These are phyloP conservation scores for Phytophthora pseudosyringae DNA, from an alignment of 352 stramenopile species.

Conservation along the genomic window DNA sequence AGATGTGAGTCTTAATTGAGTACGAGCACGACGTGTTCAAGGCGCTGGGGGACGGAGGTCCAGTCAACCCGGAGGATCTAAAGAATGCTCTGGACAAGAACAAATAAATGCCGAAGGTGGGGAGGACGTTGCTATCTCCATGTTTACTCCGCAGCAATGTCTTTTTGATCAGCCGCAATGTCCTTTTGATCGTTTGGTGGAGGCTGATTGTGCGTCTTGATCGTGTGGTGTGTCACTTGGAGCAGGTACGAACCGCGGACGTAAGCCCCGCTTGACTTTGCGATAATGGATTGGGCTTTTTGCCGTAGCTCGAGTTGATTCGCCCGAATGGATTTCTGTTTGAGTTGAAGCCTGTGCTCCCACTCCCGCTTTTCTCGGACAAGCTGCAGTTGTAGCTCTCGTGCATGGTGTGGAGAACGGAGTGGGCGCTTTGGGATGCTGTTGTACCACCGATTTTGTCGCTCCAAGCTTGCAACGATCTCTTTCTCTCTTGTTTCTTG, in stretches of 20 bases:
- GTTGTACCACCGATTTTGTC: slow-evolving; percentile 52
- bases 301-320: slow-evolving; percentile 31
- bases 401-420: slow-evolving; percentile 25
- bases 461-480: slow-evolving; percentile 23
- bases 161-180: not conserved
- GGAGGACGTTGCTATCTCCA: not conserved
- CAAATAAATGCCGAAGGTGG: slow-evolving; percentile 6
- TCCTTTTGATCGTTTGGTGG: not conserved
- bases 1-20: slow-evolving; percentile 66
- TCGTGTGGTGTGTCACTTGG: slow-evolving; percentile 17
- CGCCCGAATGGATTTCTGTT: slow-evolving; percentile 14
- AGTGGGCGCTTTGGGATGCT: slow-evolving; percentile 3
- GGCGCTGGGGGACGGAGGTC: slow-evolving; percentile 58
- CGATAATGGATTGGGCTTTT: slow-evolving; percentile 38
- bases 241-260: slow-evolving; percentile 57
- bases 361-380: slow-evolving; percentile 2
- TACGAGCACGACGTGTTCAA: slow-evolving; percentile 69
- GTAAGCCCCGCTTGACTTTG: slow-evolving; percentile 34
- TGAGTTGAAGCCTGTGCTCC: slow-evolving; percentile 2
- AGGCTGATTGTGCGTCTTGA: not conserved
- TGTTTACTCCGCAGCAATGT: not conserved
- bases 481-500: slow-evolving; percentile 26
- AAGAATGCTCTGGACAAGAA: slow-evolving; percentile 56
- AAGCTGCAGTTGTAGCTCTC: slow-evolving; percentile 19
- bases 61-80: slow-evolving; percentile 67